Evolutionary conservation across 2,329 filamentous ascomycete species (phyloP), one percentile per base, ranked within the genome.

Genomic region (Grosmannia serpens): DNA sequence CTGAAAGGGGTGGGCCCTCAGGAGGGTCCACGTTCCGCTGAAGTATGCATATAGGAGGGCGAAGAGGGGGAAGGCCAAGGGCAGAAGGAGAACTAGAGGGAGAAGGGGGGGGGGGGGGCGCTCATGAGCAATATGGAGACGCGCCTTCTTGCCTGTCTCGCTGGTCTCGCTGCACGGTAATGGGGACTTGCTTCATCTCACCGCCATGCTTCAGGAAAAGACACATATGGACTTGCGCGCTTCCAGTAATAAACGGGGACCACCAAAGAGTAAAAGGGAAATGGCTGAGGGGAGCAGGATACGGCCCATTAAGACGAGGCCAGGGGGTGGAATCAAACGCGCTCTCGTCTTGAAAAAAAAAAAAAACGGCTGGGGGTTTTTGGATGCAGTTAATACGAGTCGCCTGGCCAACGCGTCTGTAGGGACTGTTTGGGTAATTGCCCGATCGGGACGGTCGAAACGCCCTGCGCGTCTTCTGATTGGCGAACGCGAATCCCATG

Each of bases 391-490:
- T 29, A 56, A 49, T 56, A 31, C 49, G 55, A 53, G 57, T 65
- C 61, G 59, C 49, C 59, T 50, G 60, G 62, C 59, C 59, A 62
- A 65, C 47, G 41, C 44, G 41, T 11, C 52, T 15, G 29, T 8
- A 29, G 26, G 49, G 52, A 55, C 55, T 64, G 57, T 64, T 65
- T 63, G 56, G 47, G 31, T 60, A 57, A 60, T 63, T 65, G 41
- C 64, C 64, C 41, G 15, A 55, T 63, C 46, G 7, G 64, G 62
- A 57, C 51, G 56, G 53, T 31, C 17, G 20, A 60, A 52, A 56
- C 27, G 22, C 5, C 20, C 59, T 20, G 50, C 62, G 62, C 62
- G 62, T 64, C 60, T 59, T 44, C 17, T 65, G 27, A 65, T 65
- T 65, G 64, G 64, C 55, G 26, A 50, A 63, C 62, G 58, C 62